Evolutionary conservation across 345 rosid genomes (phyloP).

Genomic region (Rubroshorea leprosula): DNA sequence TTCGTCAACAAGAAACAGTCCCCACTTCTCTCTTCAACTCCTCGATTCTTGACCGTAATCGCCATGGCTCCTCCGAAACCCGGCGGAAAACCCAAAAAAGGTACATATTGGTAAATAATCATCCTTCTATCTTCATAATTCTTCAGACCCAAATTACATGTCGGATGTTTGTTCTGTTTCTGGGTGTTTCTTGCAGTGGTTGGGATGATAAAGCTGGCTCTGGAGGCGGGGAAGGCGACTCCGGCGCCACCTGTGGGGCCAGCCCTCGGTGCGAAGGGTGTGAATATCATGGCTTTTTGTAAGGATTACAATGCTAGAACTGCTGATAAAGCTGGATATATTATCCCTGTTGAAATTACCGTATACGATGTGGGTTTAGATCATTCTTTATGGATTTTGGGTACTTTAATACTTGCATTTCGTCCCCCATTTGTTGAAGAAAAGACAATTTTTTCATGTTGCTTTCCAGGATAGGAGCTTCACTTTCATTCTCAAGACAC

Average conservation of each 20-base stretch:
- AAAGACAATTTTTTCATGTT: not conserved
- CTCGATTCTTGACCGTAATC: slow-evolving; percentile 56
- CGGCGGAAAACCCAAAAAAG: slow-evolving; percentile 82
- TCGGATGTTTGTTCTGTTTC: not conserved
- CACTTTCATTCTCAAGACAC: slow-evolving; percentile 91
- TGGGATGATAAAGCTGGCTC: slow-evolving; percentile 77
- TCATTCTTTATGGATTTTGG: not conserved
- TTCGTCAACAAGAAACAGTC: slow-evolving; percentile 39
- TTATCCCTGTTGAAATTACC: slow-evolving; percentile 94
- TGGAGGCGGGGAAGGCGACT: slow-evolving; percentile 94
- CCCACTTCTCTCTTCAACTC: slow-evolving; percentile 43
- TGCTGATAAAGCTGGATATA: slow-evolving; percentile 88
- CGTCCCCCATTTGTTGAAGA: not conserved
- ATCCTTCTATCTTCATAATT: not conserved
- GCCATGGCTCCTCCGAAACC: slow-evolving; percentile 99
- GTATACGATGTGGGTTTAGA: slow-evolving; percentile 66
- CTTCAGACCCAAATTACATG: not conserved
- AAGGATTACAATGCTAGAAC: slow-evolving; percentile 97
- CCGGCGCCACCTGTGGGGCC: slow-evolving; percentile 97
- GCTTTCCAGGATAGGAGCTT: slow-evolving; percentile 78
- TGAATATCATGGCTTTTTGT: slow-evolving; percentile 87
- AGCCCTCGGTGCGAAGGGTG: slow-evolving; percentile 85
- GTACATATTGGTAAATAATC: slow-evolving; percentile 20
- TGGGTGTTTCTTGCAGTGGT: slow-evolving; percentile 35
- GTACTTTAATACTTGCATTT: not conserved